phyloP scores from a whole-genome alignment of 805 yeast genomes.

The Sugiyamaella lignohabitans region DNA sequence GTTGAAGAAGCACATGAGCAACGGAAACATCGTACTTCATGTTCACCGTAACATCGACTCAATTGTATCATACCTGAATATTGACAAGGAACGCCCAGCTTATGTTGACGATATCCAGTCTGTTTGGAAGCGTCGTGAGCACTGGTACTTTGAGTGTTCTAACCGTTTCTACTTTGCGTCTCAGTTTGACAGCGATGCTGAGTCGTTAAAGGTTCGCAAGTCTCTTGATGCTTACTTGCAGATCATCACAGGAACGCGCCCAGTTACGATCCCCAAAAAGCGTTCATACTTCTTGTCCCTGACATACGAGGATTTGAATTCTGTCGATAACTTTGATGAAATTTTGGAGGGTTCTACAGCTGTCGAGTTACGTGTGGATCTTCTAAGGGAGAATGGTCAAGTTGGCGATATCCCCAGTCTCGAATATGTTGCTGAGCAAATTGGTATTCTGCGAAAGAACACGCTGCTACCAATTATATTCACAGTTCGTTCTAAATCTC shows the following conservation, averaged over 20 bases:
- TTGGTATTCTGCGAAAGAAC: slow-evolving; percentile 59
- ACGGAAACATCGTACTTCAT: slow-evolving; percentile 80
- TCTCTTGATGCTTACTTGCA: slow-evolving; percentile 54
- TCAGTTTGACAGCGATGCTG: slow-evolving; percentile 51
- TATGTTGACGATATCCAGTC: slow-evolving; percentile 69
- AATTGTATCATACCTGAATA: slow-evolving; percentile 64
- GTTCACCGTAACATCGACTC: slow-evolving; percentile 81
- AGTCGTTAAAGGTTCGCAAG: slow-evolving; percentile 50
- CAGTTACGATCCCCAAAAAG: slow-evolving; percentile 36
- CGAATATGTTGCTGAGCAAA: slow-evolving; percentile 63
- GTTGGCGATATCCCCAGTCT: slow-evolving; percentile 24
- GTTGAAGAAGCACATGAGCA: slow-evolving; percentile 46
- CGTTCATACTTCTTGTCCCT: slow-evolving; percentile 65
- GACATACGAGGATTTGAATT: slow-evolving; percentile 56
- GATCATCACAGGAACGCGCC: slow-evolving; percentile 52
- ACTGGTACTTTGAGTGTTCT: slow-evolving; percentile 73
- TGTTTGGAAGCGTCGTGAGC: slow-evolving; percentile 80
- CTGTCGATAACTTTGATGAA: slow-evolving; percentile 42
- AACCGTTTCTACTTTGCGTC: slow-evolving; percentile 72
- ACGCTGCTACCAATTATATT: slow-evolving; percentile 69
- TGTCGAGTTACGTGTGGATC: slow-evolving; percentile 77
- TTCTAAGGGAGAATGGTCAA: slow-evolving; percentile 42
- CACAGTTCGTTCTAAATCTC: slow-evolving; percentile 69
- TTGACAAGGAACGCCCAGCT: slow-evolving; percentile 84
- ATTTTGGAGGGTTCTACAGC: slow-evolving; percentile 69